Evolutionary conservation across 331 rosid genomes (phyloP), one percentile per base, ranked within the genome.

Genomic region (Malus hybrid): DNA sequence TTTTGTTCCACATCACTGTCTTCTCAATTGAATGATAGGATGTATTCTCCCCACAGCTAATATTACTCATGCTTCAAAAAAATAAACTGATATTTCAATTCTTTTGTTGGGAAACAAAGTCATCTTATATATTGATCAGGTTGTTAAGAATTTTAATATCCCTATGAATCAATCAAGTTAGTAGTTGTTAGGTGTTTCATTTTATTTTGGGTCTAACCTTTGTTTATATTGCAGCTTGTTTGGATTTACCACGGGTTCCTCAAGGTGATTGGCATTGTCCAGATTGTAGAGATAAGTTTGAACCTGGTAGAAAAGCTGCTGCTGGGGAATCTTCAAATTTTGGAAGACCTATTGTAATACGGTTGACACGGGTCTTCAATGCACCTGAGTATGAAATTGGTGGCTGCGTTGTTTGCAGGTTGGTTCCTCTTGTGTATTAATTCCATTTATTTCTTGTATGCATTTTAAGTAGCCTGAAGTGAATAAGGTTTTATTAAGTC

Each of bases 381-480:
- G 86, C 90, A 42, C 96, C 97, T 4, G 97, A 92, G 26, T 85
- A 77, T 82, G 96, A 90, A 79, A 90, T 90, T 83, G 99, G 99
- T 63, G 99, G 99, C 71, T 94, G 99, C 77, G 97, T 92, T 79
- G 92, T 94, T 74, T 94, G 99, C 88, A 92, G 97, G 99, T 91
- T 77, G 78, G 86, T 69, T 84, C 58, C 73, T 67, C 63, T 68
- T 19, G 5, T 42, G 48, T 52, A 3, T 15, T 12, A 55, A 7
- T 8, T 4, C 42, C 20, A 10, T 70, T 76, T 3, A 18, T 16
- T 67, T 34, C 34, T 50, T 58, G 60, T 20, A 13, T 20, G 53
- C 15, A 71, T 65, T 29, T 36, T 71, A 48, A 62, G 16, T 36
- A 22, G 77, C 22, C 8, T 32, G 46, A 44, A 11, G 63, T 57